Percentiles rank a stretch among this genome's conserved stretches.
phyloP scores from a whole-genome alignment of 2,329 filamentous ascomycete genomes.

The Cladophialophora carrionii region DNA sequence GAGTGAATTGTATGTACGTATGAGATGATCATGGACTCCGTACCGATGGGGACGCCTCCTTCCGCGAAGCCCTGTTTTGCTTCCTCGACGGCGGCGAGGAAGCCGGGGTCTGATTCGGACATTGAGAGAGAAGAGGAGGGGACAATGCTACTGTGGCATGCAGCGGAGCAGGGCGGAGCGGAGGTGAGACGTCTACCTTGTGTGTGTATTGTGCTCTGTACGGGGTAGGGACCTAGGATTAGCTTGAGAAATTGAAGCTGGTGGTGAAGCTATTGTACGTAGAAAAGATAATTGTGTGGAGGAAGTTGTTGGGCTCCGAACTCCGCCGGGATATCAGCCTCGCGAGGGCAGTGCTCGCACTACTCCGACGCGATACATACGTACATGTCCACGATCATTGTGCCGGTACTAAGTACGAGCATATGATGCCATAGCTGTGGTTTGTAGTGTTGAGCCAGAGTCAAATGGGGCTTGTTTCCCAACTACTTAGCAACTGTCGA shows the following conservation, averaged over 20 bases:
- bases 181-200: not conserved
- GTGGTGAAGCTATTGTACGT: not conserved
- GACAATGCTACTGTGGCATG: not conserved
- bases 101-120: constrained; percentile 52
- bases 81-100: constrained; percentile 62
- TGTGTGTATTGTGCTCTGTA: not conserved
- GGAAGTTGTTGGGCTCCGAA: not conserved
- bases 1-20: not conserved
- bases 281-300: not conserved
- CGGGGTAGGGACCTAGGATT: not conserved
- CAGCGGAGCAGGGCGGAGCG: not conserved
- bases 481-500: too few relatives aligned
- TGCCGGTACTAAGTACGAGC: too few relatives aligned
- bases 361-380: constrained; percentile 5
- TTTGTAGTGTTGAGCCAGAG: too few relatives aligned
- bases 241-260: too few relatives aligned
- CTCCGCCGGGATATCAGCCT: constrained; percentile 7
- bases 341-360: not conserved
- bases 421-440: too few relatives aligned
- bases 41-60: constrained; percentile 60
- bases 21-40: not conserved
- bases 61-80: constrained; percentile 59
- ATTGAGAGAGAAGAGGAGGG: constrained; percentile 16
- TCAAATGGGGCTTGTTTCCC: too few relatives aligned
- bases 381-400: not conserved